Evolutionary conservation across 139 green algal genomes (phyloP).

Genomic region (Microglena sp.): DNA sequence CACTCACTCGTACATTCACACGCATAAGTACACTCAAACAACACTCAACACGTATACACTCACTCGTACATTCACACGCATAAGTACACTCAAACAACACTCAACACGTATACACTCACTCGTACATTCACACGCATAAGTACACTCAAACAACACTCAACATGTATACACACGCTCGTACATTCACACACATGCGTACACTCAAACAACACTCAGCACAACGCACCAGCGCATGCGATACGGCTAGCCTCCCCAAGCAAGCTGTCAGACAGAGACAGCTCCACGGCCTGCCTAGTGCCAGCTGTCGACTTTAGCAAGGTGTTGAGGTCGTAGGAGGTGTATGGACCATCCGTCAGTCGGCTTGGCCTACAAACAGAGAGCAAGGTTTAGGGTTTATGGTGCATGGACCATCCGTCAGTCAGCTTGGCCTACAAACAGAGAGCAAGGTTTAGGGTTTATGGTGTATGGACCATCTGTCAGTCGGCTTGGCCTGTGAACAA

Average conservation of each 20-base stretch:
- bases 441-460: too few species aligned
- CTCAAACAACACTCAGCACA: not conserved
- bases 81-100: not conserved
- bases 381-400: conserved; percentile 54
- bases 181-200: not conserved
- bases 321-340: conserved; percentile 97
- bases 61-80: not conserved
- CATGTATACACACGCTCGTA: not conserved
- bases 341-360: conserved; percentile 92
- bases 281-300: conserved; percentile 31
- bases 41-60: too few species aligned
- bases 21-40: too few species aligned
- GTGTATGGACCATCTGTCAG: conserved; percentile 98
- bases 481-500: conserved; percentile 44
- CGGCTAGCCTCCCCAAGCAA: conserved; percentile 60
- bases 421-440: conserved; percentile 35
- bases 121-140: not conserved
- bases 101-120: not conserved
- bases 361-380: conserved; percentile 32
- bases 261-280: conserved; percentile 50
- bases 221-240: conserved; percentile 58
- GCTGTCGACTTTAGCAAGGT: conserved; percentile 77
- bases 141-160: not conserved
- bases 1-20: too few species aligned
- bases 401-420: conserved; percentile 95